These are phyloP conservation scores for Gilbertella persicaria DNA, from an alignment of 371 early-diverging fungal species.

Conservation along the genomic window DNA sequence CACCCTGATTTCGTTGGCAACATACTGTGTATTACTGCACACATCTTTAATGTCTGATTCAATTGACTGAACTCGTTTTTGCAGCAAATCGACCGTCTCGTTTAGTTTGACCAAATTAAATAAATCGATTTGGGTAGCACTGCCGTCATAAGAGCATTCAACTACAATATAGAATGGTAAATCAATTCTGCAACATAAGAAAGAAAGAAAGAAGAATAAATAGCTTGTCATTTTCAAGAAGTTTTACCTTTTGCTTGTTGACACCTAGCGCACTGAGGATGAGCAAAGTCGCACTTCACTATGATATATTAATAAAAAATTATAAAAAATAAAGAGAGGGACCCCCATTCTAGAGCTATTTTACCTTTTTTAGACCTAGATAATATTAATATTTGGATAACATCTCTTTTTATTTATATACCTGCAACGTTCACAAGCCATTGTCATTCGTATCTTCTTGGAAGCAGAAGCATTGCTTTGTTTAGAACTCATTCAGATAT, in stretches of 20 bases:
- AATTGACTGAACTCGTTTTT: constrained; percentile 35
- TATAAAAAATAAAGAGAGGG: too few species aligned
- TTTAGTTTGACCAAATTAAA: constrained; percentile 49
- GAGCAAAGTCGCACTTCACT: constrained; percentile 59
- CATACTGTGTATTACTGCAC: constrained; percentile 33
- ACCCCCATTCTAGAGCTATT: too few species aligned
- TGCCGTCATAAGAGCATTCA: constrained; percentile 49
- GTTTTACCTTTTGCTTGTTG: constrained; percentile 40
- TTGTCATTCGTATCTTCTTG: constrained; percentile 52
- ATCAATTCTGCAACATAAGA: neutral
- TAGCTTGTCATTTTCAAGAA: neutral
- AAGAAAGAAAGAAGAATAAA: neutral
- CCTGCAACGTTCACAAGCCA: constrained; percentile 60
- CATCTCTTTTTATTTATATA: constrained; percentile 12
- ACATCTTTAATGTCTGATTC: constrained; percentile 35
- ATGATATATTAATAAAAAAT: too few species aligned
- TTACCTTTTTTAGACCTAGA: constrained; percentile 49
- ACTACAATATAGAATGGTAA: constrained; percentile 11
- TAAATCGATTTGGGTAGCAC: constrained; percentile 49
- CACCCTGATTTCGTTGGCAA: constrained; percentile 32
- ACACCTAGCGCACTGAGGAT: constrained; percentile 49
- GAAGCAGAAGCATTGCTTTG: constrained; percentile 23
- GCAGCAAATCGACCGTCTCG: constrained; percentile 39
- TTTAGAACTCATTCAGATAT: constrained; percentile 9
- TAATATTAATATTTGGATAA: neutral